These are phyloP conservation scores for Malus sylvestris DNA, from an alignment of 306 rosid genomes.

Conservation along the genomic window DNA sequence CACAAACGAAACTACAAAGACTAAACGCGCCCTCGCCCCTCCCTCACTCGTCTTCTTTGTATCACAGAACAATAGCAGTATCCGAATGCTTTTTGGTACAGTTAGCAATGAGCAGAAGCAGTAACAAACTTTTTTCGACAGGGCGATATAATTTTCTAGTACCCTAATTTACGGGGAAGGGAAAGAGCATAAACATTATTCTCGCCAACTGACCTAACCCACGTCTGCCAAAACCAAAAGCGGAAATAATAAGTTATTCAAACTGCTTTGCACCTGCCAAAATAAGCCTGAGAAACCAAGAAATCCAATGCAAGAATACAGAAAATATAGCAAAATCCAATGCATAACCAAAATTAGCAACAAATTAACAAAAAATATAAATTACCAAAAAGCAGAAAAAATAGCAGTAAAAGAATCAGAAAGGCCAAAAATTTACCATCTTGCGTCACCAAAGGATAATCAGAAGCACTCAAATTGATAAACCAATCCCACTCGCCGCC, in stretches of 20 bases:
- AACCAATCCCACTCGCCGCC: slow-evolving; percentile 85
- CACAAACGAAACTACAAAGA: not conserved
- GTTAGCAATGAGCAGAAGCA: slow-evolving; percentile 10
- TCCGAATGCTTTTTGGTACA: not conserved
- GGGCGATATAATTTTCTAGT: not conserved
- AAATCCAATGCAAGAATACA: not conserved
- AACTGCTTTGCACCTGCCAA: not conserved
- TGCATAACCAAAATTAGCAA: not conserved
- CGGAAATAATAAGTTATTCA: not conserved
- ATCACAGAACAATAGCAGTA: not conserved
- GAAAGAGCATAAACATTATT: not conserved
- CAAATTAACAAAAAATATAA: not conserved
- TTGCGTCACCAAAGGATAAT: slow-evolving; percentile 72
- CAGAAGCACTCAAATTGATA: slow-evolving; percentile 67
- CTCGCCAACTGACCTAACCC: not conserved
- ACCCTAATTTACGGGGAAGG: not conserved
- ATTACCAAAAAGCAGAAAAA: not conserved
- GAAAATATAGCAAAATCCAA: not conserved
- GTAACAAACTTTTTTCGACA: not conserved
- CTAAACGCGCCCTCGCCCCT: not conserved
- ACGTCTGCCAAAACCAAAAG: not conserved
- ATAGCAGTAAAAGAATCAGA: not conserved
- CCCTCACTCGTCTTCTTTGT: not conserved
- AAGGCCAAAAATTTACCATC: slow-evolving; percentile 39
- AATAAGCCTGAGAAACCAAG: slow-evolving; percentile 1